These are phyloP conservation scores for Favolaschia claudopus DNA, from an alignment of 768 basidiomycete genomes.

Conservation along the genomic window DNA sequence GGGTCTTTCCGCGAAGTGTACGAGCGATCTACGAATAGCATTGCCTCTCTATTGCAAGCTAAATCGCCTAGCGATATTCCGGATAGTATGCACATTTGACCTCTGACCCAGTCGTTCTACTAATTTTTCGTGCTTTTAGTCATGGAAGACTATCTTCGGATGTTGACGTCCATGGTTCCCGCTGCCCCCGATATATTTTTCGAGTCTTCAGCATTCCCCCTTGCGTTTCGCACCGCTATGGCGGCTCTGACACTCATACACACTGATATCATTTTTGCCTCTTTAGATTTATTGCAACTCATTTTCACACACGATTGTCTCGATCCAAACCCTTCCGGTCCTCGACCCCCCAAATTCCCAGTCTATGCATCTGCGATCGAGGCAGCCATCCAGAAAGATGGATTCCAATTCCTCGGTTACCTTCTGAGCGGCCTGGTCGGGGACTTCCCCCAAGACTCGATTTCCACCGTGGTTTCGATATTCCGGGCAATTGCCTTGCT, in stretches of 20 bases:
- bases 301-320: slow-evolving; percentile 82
- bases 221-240: slow-evolving; percentile 79
- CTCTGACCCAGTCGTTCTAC: not conserved
- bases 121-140: slow-evolving; percentile 55
- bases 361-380: slow-evolving; percentile 70
- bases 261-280: slow-evolving; percentile 80
- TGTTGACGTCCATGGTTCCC: slow-evolving; percentile 73
- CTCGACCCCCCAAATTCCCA: slow-evolving; percentile 65
- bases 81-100: slow-evolving; percentile 66
- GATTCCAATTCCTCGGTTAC: slow-evolving; percentile 71
- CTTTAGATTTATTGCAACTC: slow-evolving; percentile 80
- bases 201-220: slow-evolving; percentile 76
- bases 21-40: slow-evolving; percentile 77
- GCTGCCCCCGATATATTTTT: slow-evolving; percentile 80
- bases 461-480: slow-evolving; percentile 76
- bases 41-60: slow-evolving; percentile 70
- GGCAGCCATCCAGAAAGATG: slow-evolving; percentile 70
- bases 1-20: slow-evolving; percentile 68
- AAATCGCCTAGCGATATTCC: slow-evolving; percentile 80
- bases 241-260: slow-evolving; percentile 84
- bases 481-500: slow-evolving; percentile 70
- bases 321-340: slow-evolving; percentile 43
- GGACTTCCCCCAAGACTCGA: slow-evolving; percentile 88
- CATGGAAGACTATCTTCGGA: slow-evolving; percentile 91
- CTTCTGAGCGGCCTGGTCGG: slow-evolving; percentile 82